Evolutionary conservation across 192 early-diverging fungal genomes (phyloP), one percentile per base, ranked within the genome.

Genomic region (Jimgerdemannia lactiflua): DNA sequence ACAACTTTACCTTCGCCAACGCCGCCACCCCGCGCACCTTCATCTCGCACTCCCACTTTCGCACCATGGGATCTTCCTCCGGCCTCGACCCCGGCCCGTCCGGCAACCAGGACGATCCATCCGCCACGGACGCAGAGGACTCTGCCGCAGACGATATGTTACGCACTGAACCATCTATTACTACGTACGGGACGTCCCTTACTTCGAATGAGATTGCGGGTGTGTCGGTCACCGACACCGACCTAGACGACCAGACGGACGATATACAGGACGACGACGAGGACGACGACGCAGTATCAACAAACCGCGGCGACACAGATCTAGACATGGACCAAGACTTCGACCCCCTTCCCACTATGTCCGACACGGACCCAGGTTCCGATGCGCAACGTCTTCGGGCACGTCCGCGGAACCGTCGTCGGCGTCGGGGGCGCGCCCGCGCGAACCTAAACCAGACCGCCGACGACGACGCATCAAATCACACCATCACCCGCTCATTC

Each of bases 1-100:
- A 89, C 74, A 87, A 80, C 11, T 84, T 94, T 65, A 75, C 79
- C 6, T 93, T 94, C 74, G 76, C 74, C 40, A 88, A 87, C 70
- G 76, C 78, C 49, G 49, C 4, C 49, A 54, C 4, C 49, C 49
- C 49, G 4, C 54, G 67, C 65, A 70, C 84, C 72, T 66, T 68
- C 71, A 64, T 67, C 71, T 11, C 49, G 29, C 78, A 54, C 11
- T 54, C 49, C 49, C 49, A n/a, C n/a, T n/a, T n/a, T n/a, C n/a
- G 49, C 49, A 54, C 49, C 49, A 4, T 4, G 11, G 49, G 49
- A 4, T 54, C 49, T 11, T 54, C 49, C 11, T 7, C 11, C 49
- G 4, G 11, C 11, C 49, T 7, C 11, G 49, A 54, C 49, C 4
- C 4, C 49, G 49, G 4, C 49, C 49, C 49, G n/a, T n/a, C n/a